A percentile compares a stretch with the other conserved stretches of the same genome.
Conservation (phyloP, 2,329 filamentous ascomycete genomes). For the Talaromyces sp. region DNA sequence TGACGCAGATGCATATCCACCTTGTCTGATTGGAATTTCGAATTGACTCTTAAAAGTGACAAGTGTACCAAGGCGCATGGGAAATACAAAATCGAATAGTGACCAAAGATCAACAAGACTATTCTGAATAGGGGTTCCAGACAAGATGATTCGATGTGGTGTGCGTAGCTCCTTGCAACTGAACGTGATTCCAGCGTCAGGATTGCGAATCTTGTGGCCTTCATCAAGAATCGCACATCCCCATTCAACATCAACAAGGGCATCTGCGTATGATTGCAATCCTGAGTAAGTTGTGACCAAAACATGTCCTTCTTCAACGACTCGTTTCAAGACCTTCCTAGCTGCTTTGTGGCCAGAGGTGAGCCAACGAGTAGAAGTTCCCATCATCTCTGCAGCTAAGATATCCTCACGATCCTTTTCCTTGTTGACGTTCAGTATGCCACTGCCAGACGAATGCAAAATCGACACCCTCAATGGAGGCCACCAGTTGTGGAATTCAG, state of each 20-base stretch:
- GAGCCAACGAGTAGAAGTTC: slow-evolving; percentile 45
- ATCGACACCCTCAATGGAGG: slow-evolving; percentile 97
- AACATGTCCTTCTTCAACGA: slow-evolving; percentile 83
- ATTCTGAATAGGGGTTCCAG: slow-evolving; percentile 97
- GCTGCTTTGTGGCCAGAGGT: slow-evolving; percentile 67
- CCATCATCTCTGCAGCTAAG: slow-evolving; percentile 60
- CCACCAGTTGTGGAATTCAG: slow-evolving; percentile 99
- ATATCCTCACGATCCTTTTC: slow-evolving; percentile 66
- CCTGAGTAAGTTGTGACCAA: slow-evolving; percentile 95
- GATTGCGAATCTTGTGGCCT: slow-evolving; percentile 97
- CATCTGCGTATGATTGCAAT: slow-evolving; percentile 85
- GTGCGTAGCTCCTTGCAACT: slow-evolving; percentile 93
- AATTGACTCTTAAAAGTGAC: slow-evolving; percentile 90
- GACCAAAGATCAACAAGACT: slow-evolving; percentile 96
- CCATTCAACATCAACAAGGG: slow-evolving; percentile 84
- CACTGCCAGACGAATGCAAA: slow-evolving; percentile 90
- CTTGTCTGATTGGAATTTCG: slow-evolving; percentile 88
- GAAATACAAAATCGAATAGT: slow-evolving; percentile 95
- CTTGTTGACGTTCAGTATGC: slow-evolving; percentile 79
- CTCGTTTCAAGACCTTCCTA: slow-evolving; percentile 77
- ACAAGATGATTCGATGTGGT: slow-evolving; percentile 86
- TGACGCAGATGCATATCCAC: slow-evolving; percentile 92
- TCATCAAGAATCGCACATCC: slow-evolving; percentile 93
- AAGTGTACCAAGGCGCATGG: slow-evolving; percentile 89
- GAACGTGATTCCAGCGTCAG: slow-evolving; percentile 91